Conservation (phyloP, 352 stramenopile species). For the Phytopythium aichiense region DNA sequence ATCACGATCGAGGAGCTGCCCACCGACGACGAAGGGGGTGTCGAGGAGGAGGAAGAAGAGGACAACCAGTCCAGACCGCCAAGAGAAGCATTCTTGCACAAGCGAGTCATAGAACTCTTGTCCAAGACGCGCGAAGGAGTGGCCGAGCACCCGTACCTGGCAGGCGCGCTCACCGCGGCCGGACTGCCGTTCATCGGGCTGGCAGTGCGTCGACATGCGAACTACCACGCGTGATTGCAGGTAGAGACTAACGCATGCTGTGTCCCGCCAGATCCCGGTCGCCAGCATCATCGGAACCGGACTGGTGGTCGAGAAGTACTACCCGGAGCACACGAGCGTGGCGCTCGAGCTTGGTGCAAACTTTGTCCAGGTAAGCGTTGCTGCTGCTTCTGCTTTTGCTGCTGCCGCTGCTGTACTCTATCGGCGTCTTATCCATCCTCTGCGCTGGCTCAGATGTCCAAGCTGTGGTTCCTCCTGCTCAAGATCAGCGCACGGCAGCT, state of each 20-base stretch:
- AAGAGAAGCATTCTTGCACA: conserved; percentile 41
- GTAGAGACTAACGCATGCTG: neutral
- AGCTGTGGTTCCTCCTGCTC: conserved; percentile 69
- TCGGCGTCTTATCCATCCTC: conserved; percentile 4
- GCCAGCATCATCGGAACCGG: conserved; percentile 63
- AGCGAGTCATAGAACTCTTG: conserved; percentile 43
- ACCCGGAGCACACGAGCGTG: conserved; percentile 64
- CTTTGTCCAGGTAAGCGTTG: conserved; percentile 52
- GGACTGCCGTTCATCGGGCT: conserved; percentile 77
- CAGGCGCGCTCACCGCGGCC: conserved; percentile 49
- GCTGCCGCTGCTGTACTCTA: neutral
- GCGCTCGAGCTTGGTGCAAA: conserved; percentile 65
- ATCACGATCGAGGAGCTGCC: conserved; percentile 74
- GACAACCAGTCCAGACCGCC: conserved; percentile 16
- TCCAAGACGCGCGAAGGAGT: conserved; percentile 33
- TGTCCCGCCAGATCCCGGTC: conserved; percentile 47
- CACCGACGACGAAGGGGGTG: conserved; percentile 25
- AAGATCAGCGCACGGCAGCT: conserved; percentile 75
- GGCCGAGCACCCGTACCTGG: conserved; percentile 52
- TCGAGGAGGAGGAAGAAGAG: conserved; percentile 1
- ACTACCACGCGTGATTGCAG: neutral
- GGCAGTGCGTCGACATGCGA: conserved; percentile 32
- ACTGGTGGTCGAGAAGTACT: conserved; percentile 79
- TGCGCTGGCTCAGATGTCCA: conserved; percentile 51
- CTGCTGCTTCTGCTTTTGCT: neutral